Percentiles rank a stretch among this genome's conserved stretches.
phyloP scores from a whole-genome alignment of 164 flowering plant species.

The Sextonia rubra region DNA sequence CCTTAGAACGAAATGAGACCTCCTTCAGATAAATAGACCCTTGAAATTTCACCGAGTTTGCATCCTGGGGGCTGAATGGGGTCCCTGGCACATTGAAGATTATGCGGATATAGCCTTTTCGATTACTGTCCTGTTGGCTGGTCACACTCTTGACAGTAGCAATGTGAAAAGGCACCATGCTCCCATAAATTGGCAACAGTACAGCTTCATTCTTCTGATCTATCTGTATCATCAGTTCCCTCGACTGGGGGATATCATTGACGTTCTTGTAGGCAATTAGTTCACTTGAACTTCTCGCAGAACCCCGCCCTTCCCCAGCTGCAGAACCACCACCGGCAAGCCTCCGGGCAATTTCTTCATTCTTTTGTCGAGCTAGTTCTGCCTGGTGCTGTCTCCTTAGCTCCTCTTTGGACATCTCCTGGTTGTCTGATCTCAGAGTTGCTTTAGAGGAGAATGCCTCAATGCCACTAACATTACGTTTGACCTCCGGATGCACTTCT shows the following conservation, averaged over 20 bases:
- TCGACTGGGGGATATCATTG: conserved; percentile 55
- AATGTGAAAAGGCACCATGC: conserved; percentile 78
- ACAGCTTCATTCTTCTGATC: conserved; percentile 77
- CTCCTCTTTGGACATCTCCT: conserved; percentile 73
- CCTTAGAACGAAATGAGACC: conserved; percentile 78
- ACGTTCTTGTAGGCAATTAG: conserved; percentile 63
- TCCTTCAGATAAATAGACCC: conserved; percentile 70
- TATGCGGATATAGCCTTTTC: conserved; percentile 64
- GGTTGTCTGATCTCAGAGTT: conserved; percentile 61
- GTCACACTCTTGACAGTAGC: conserved; percentile 61
- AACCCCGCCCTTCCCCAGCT: conserved; percentile 23
- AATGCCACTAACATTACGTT: conserved; percentile 22
- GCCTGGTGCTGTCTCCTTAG: conserved; percentile 75
- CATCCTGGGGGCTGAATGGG: conserved; percentile 59
- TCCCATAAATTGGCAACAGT: conserved; percentile 67
- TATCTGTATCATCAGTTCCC: conserved; percentile 63
- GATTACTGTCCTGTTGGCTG: conserved; percentile 62
- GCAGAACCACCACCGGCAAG: conserved; percentile 65
- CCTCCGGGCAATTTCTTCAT: conserved; percentile 77
- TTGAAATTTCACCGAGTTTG: conserved; percentile 47
- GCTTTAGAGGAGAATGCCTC: conserved; percentile 43
- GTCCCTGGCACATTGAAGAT: conserved; percentile 80
- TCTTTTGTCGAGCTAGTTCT: conserved; percentile 75
- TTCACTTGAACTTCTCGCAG: conserved; percentile 34
- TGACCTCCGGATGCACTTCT: conserved; percentile 38